A percentile compares a stretch with the other conserved stretches of the same genome.
Conservation (phyloP, 2,329 filamentous ascomycete genomes). For the Scedosporium boydii region DNA sequence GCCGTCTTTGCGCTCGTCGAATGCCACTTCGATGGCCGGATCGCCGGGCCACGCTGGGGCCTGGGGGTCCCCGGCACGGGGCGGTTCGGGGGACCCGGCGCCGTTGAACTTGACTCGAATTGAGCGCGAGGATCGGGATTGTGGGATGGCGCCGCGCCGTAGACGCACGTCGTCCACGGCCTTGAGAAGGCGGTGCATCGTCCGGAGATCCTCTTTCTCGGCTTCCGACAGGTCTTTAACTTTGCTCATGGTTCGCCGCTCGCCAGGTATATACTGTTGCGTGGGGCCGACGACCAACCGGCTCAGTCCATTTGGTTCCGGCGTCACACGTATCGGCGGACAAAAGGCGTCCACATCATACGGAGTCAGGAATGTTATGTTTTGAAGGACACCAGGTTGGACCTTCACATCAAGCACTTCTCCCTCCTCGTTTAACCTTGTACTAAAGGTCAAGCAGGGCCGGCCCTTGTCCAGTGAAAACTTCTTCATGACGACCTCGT, state of each 20-base stretch:
- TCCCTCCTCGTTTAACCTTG: constrained; percentile 42
- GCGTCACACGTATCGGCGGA: constrained; percentile 19
- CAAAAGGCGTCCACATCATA: constrained; percentile 36
- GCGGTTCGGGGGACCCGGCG: constrained; percentile 10
- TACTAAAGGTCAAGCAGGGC: constrained; percentile 54
- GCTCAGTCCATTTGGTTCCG: constrained; percentile 12
- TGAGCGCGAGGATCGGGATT: constrained; percentile 32
- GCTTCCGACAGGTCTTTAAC: constrained; percentile 29
- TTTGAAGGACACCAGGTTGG: constrained; percentile 39
- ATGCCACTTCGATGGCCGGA: constrained; percentile 35
- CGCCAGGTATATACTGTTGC: constrained; percentile 10
- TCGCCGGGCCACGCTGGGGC: constrained; percentile 29
- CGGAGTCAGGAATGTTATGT: constrained; percentile 49
- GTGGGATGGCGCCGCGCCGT: constrained; percentile 38
- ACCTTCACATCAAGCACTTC: constrained; percentile 44
- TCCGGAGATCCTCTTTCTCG: constrained; percentile 35
- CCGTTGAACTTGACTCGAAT: constrained; percentile 33
- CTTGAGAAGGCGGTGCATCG: constrained; percentile 37
- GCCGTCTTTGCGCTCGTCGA: constrained; percentile 18
- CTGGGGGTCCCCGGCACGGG: not conserved
- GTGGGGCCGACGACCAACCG: constrained; percentile 20
- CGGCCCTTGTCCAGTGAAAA: constrained; percentile 44
- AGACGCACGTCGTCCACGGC: constrained; percentile 33
- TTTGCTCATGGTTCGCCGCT: constrained; percentile 33
- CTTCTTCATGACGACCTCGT: constrained; percentile 31